Base-by-base conservation (phyloP, 306 rosid species). In the Neltuma alba region DNA sequence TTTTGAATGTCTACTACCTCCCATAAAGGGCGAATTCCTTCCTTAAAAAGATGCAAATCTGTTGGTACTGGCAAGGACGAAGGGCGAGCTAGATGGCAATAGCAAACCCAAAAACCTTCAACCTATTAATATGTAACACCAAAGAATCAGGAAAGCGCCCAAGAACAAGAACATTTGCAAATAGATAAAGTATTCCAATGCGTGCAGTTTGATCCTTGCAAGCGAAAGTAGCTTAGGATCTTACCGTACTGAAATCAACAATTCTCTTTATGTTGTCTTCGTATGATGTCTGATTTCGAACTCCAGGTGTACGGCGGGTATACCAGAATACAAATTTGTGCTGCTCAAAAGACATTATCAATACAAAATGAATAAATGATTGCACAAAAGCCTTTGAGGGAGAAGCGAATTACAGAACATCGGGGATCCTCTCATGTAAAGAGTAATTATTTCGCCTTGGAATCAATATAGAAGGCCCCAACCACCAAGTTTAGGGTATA, bases 11-110 rank as follows among this genome's bases (percentile, higher is more conserved):
- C 33, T 79, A 92, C 97, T 40, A 68, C 73, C 97, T 94, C 97
- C 99, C 99, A 94, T 21, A 94, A 76, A 25, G 99, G 99, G 55
- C 97, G 97, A 64, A 94, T 94, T 64, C 97, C 99, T 68, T 94
- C 99, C 87, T 92, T 92, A 70, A 94, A 94, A 77, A 94, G 93
- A 77, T 92, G 99, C 84, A 94, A 81, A 87, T 94, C 99, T 45
- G 99, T 94, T 50, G 99, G 99, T 88, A 91, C 86, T 36, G 99
- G 99, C 87, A 94, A 82, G 65, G 92, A 74, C 67, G 97, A 60
- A 41, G 99, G 94, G 45, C 97, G 99, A 18, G 90, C 89, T 75
- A 94, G 79, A 79, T 92, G 99, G 88, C 99, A 94, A 58, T 94
- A 94, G 76, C 89, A 79, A 66, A 92, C 87, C 99, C 99, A 94